phyloP scores from a whole-genome alignment of 1,284 basidiomycete species.

The Boletus semigastroideus region DNA sequence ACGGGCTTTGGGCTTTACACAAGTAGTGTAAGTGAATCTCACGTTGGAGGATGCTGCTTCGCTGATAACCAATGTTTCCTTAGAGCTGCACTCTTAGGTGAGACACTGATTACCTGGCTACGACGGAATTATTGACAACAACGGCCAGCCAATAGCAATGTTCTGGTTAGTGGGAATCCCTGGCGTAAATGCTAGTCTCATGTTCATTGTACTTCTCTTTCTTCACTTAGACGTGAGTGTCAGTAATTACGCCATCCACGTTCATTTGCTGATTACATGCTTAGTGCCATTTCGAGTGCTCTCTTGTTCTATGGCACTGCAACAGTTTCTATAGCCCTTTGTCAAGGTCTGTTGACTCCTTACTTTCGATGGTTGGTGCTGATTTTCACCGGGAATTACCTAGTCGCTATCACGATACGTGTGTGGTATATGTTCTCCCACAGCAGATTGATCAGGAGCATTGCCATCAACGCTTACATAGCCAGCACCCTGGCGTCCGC shows the following conservation, averaged over 20 bases:
- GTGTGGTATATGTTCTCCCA: slow-evolving; percentile 26
- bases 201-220: not conserved
- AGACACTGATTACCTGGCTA: not conserved
- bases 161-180: slow-evolving; percentile 6
- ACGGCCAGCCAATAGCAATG: not conserved
- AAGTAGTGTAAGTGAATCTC: slow-evolving; percentile 12
- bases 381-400: not conserved
- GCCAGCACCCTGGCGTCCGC: not conserved
- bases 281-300: not conserved
- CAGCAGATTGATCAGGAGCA: slow-evolving; percentile 1
- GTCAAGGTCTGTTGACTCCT: slow-evolving; percentile 9
- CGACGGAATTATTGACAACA: too few species aligned
- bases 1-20: slow-evolving; percentile 20
- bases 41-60: not conserved
- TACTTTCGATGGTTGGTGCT: not conserved
- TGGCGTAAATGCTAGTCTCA: not conserved
- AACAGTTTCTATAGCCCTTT: slow-evolving; percentile 1
- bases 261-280: slow-evolving; percentile 1
- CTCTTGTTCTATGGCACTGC: slow-evolving; percentile 1
- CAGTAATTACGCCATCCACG: not conserved
- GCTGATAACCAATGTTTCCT: not conserved
- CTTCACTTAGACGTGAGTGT: slow-evolving; percentile 12
- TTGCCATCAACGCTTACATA: slow-evolving; percentile 8
- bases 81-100: slow-evolving; percentile 10
- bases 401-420: slow-evolving; percentile 19